Conservation (phyloP, 1,284 basidiomycete species). For the Athelia sp. region DNA sequence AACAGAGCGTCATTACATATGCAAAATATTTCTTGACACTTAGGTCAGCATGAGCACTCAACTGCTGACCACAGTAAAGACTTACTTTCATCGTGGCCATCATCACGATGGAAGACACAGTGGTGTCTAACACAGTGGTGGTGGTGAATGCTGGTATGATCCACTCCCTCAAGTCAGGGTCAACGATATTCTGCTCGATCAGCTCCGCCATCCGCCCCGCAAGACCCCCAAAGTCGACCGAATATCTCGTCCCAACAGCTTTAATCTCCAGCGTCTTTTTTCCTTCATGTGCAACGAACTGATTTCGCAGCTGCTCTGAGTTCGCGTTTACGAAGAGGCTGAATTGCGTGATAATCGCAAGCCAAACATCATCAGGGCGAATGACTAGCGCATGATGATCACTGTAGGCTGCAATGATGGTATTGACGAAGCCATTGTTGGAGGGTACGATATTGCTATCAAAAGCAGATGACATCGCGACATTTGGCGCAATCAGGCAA, state of each 20-base stretch:
- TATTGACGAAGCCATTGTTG: background rate
- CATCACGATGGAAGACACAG: constrained; percentile 34
- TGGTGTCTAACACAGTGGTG: constrained; percentile 35
- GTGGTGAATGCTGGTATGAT: constrained; percentile 43
- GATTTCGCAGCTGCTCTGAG: too few relatives aligned
- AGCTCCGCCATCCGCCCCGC: constrained; percentile 27
- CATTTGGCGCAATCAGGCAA: too few relatives aligned
- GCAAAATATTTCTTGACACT: constrained; percentile 29
- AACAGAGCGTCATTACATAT: constrained; percentile 24
- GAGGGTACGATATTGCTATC: background rate
- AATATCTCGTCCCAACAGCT: background rate
- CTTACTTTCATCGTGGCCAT: constrained; percentile 34
- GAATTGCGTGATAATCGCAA: too few relatives aligned
- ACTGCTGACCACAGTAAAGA: too few relatives aligned
- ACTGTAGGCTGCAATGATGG: background rate
- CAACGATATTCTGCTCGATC: constrained; percentile 30
- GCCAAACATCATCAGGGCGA: background rate
- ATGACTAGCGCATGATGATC: background rate
- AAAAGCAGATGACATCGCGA: too few relatives aligned
- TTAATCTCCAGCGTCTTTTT: too few relatives aligned
- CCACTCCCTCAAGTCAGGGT: constrained; percentile 34
- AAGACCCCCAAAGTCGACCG: constrained; percentile 30
- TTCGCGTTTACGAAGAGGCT: too few relatives aligned
- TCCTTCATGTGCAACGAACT: too few relatives aligned
- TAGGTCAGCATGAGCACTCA: too few relatives aligned